Evolutionary conservation across 768 basidiomycete genomes (phyloP).

Genomic region (Leccinum subgranulosum): DNA sequence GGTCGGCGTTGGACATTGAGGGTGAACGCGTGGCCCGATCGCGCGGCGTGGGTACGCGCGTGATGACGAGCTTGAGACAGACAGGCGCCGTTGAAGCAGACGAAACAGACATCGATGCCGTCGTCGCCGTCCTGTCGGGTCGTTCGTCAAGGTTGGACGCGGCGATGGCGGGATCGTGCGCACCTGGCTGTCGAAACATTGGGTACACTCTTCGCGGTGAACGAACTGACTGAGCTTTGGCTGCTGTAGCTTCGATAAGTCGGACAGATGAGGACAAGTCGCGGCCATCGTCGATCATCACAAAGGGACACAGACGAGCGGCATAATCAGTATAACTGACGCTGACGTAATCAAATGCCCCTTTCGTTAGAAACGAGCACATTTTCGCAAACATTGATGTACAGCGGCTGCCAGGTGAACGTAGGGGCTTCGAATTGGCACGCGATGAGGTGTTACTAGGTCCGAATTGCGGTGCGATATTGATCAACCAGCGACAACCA

Average conservation of each 20-base stretch:
- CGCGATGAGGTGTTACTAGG: too few relatives aligned
- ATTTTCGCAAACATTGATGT: too few relatives aligned
- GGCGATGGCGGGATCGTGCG: constrained; percentile 11
- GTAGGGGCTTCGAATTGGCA: too few relatives aligned
- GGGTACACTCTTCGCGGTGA: constrained; percentile 92
- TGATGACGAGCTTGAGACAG: constrained; percentile 61
- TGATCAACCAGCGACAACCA: too few relatives aligned
- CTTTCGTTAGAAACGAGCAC: too few relatives aligned
- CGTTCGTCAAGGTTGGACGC: background rate
- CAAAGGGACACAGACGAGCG: too few relatives aligned
- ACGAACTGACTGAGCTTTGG: constrained; percentile 71
- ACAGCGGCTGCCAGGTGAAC: too few relatives aligned
- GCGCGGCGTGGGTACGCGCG: constrained; percentile 65
- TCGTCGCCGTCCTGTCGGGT: constrained; percentile 56
- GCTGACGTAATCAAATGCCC: too few relatives aligned
- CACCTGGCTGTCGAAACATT: constrained; percentile 95
- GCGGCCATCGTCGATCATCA: constrained; percentile 11
- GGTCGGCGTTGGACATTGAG: constrained; percentile 75
- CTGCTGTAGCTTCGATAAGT: constrained; percentile 46
- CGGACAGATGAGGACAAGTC: constrained; percentile 51
- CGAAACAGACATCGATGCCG: constrained; percentile 87
- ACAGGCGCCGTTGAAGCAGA: constrained; percentile 95
- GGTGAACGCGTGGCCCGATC: constrained; percentile 71
- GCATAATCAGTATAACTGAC: too few relatives aligned
- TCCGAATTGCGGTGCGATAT: too few relatives aligned